Evolutionary conservation across 495 filamentous ascomycete genomes (phyloP), one percentile per base, ranked within the genome.

Genomic region (Cercophora newfieldiana): DNA sequence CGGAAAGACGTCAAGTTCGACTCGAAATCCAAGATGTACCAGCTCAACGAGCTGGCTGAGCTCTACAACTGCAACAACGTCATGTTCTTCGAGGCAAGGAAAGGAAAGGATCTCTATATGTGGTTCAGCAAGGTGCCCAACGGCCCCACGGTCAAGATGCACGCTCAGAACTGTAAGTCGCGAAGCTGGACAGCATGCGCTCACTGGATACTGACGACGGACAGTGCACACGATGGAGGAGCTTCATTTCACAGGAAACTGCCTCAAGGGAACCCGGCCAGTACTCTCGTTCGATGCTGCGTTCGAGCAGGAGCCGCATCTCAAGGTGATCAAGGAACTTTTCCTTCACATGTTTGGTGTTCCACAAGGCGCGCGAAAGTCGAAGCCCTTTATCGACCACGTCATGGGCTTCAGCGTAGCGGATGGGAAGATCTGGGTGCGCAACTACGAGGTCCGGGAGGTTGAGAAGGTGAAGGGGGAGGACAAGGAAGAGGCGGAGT

Each of bases 31-130:
- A 93, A 96, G 71, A 89, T 97, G 65, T 88, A 91, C 77, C 88
- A 97, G 71, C 86, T 99, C 7, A 98, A 98, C 81, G 94, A 97
- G 75, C 88, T 98, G 18, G 95, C 95, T 47, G 94, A 99, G 69
- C 87, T 99, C 21, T 96, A 97, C 83, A 98, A 97, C 70, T 97
- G 94, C 87, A 99, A 99, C 80, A 95, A 97, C 77, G 88, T 98
- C 59, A 84, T 97, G 66, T 99, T 97, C 80, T 95, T 97, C 75
- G 95, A 99, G 80, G 95, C 93, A 61, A 83, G 93, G 66, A 99
- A 98, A 79, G 92, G 91, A 44, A 89, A 96, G 76, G 95, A 98
- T 83, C 80, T 96, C 33, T 99, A 97, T 75, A 84, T 94, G 51
- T 97, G 94, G 94, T 85, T 97, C 74, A 86, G 90, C 78, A 96